Evolutionary conservation across 305 asterid species (phyloP), one percentile per base, ranked within the genome.

Genomic region (Coffea humblotiana): DNA sequence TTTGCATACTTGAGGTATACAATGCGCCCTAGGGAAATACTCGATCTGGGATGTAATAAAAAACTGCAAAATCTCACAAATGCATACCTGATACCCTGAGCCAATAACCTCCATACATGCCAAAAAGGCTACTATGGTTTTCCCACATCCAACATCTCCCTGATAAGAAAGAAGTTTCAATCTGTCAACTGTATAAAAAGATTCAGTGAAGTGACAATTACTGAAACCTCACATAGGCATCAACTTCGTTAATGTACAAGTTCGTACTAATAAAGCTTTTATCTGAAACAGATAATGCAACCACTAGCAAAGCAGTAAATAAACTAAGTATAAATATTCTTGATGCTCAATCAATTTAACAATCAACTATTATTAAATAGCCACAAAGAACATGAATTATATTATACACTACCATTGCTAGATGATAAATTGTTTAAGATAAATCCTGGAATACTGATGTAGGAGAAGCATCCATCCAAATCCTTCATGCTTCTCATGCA

Each of bases 141-240:
- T 95, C 76, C 99, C 99, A 77, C 99, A 95, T 82, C 99, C 98
- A 88, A 93, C 99, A 77, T 95, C 98, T 79, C 98, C 99, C 99
- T 95, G 87, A 79, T 60, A 74, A 78, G 78, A 64, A 83, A 54
- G 64, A 65, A 84, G 47, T 47, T 32, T 16, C 52, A 25, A 54
- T 35, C 21, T 14, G 68, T 37, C 48, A 76, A 54, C 74, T 56
- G 63, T 49, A 68, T 23, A n/a, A 48, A 52, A 78, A 43, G 6
- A 40, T 21, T 60, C 19, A 10, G 47, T 45, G 9, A 76, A 45
- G 60, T 29, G n/a, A 63, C n/a, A 18, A 61, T 61, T 60, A 61
- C 45, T n/a, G 23, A 61, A 52, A 10, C 60, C 61, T 21, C 2
- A 75, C 56, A 4, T 56, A 75, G 56, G 40, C 13, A 18, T 37